Conservation (phyloP, 2,329 filamentous ascomycete species). For the Sporothrix euskadiensis region DNA sequence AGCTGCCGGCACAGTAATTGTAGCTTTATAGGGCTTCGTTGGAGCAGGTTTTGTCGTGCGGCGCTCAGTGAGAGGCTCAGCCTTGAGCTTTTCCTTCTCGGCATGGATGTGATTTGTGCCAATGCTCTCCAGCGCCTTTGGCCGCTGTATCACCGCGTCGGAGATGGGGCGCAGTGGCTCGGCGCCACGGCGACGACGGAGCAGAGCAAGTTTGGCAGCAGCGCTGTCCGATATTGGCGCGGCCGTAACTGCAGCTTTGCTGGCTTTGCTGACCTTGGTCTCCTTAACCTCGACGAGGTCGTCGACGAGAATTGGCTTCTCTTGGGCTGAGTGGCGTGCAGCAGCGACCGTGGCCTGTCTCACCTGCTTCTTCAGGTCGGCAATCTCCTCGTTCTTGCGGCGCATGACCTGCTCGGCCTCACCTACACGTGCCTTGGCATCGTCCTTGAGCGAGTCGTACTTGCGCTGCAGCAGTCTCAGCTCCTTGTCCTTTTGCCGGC, state of each 20-base stretch:
- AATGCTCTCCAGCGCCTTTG: neutral
- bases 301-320: neutral
- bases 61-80: neutral
- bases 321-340: neutral
- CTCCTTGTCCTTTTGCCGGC: slow-evolving; percentile 49
- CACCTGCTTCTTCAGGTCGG: slow-evolving; percentile 52
- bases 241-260: neutral
- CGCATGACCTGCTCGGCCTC: slow-evolving; percentile 58
- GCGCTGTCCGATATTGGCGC: slow-evolving; percentile 13
- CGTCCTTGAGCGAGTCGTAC: slow-evolving; percentile 55
- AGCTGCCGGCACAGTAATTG: neutral
- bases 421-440: slow-evolving; percentile 54
- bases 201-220: neutral
- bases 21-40: neutral
- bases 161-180: slow-evolving; percentile 27
- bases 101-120: neutral
- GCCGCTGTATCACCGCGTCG: neutral
- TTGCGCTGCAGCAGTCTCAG: slow-evolving; percentile 51
- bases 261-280: neutral
- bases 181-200: slow-evolving; percentile 27
- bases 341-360: neutral
- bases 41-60: neutral
- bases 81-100: neutral
- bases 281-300: neutral
- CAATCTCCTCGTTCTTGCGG: slow-evolving; percentile 58